Conservation (phyloP, 2,329 filamentous ascomycete genomes). For the Colletotrichum musicola region DNA sequence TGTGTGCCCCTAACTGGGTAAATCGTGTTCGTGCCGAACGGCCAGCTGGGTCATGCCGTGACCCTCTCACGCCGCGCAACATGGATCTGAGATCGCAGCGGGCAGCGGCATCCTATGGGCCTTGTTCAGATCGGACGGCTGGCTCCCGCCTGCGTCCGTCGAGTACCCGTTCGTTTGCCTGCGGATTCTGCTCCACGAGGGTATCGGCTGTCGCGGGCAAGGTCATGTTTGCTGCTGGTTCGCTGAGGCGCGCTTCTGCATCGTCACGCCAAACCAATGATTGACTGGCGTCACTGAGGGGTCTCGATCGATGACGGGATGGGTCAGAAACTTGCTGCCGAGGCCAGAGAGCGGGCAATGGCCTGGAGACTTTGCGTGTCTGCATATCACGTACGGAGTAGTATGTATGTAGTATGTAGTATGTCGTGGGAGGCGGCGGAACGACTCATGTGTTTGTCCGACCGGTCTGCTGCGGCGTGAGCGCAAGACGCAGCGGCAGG, state of each 20-base stretch:
- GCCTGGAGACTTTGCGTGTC: constrained; percentile 18
- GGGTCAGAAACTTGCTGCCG: constrained; percentile 10
- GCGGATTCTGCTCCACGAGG: neutral
- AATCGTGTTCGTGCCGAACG: constrained; percentile 4
- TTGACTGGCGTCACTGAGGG: constrained; percentile 1
- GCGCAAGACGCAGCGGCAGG: constrained; percentile 17
- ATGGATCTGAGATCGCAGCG: constrained; percentile 34
- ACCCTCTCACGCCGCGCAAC: constrained; percentile 11
- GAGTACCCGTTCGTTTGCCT: constrained; percentile 11
- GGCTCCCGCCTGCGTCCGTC: constrained; percentile 22
- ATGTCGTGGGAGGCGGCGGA: constrained; percentile 24
- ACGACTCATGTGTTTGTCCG: constrained; percentile 17
- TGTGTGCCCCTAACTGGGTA: neutral
- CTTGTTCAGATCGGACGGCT: constrained; percentile 20
- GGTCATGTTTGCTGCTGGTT: constrained; percentile 1
- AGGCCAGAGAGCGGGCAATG: constrained; percentile 1
- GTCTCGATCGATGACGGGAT: constrained; percentile 16
- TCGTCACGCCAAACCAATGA: constrained; percentile 2
- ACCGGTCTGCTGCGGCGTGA: constrained; percentile 5
- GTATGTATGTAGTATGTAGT: no score
- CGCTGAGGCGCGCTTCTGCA: constrained; percentile 5
- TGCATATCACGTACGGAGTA: no score
- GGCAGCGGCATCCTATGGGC: constrained; percentile 24
- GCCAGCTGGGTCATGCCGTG: constrained; percentile 9
- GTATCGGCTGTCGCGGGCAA: neutral